Conservation (phyloP, 108 stramenopile genomes). For the Aureococcus anophagefferens region DNA sequence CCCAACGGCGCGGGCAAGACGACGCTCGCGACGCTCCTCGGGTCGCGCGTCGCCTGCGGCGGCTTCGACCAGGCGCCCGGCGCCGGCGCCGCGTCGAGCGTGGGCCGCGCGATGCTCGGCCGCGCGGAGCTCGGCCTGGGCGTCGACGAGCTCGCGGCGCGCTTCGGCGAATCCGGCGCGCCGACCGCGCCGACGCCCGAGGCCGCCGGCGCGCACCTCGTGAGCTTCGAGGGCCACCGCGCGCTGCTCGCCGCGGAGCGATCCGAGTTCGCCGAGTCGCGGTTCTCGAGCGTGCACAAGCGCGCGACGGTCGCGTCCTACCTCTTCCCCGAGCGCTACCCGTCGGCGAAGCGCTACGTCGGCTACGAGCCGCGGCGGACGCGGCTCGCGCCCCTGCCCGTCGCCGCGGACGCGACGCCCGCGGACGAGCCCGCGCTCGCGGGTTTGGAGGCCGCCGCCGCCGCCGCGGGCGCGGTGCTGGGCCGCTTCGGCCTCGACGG, state of each 20-base stretch:
- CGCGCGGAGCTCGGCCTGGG: too few relatives aligned
- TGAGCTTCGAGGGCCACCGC: not conserved
- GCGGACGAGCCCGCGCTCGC: not conserved
- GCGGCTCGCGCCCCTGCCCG: not conserved
- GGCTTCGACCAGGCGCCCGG: not conserved
- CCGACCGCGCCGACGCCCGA: not conserved
- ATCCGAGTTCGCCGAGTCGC: not conserved
- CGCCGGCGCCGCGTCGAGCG: too few relatives aligned
- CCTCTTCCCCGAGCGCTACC: not conserved
- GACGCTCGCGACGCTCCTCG: not conserved
- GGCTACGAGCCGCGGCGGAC: not conserved
- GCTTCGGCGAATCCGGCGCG: too few relatives aligned
- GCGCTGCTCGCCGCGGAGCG: not conserved
- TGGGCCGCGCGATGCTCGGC: too few relatives aligned
- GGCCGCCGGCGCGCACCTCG: not conserved
- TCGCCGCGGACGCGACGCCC: not conserved
- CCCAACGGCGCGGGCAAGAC: not conserved
- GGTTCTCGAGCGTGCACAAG: not conserved
- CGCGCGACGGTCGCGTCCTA: not conserved
- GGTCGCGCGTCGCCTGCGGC: not conserved
- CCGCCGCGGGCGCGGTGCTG: not conserved
- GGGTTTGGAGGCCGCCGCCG: not conserved
- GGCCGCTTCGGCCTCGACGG: not conserved
- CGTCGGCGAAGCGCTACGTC: not conserved
- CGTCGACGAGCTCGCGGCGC: too few relatives aligned